Percentiles rank a stretch among this genome's conserved stretches.
Conservation (phyloP, 73 alveolate species). For the Paramecium caudatum region DNA sequence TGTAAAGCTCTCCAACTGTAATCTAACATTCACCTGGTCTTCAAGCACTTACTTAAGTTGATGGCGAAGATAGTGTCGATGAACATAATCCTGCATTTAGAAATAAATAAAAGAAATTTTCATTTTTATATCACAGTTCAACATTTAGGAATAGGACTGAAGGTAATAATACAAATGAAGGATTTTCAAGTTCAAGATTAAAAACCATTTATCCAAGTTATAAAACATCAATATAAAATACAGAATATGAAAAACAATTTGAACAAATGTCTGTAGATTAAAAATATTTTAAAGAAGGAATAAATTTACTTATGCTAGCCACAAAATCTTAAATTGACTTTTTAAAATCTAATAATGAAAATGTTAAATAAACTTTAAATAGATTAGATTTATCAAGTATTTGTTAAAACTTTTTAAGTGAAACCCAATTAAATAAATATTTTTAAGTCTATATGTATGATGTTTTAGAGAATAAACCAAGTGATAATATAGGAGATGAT, state of each 20-base stretch:
- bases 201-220: slow-evolving; percentile 57
- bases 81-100: background rate
- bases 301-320: background rate
- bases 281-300: slow-evolving; percentile 7
- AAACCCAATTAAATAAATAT: background rate
- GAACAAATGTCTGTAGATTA: background rate
- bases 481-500: slow-evolving; percentile 22
- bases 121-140: slow-evolving; percentile 5
- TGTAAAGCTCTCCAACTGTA: slow-evolving; percentile 11
- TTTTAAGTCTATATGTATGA: background rate
- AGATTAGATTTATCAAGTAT: slow-evolving; percentile 20
- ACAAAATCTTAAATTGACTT: background rate
- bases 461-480: background rate
- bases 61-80: background rate
- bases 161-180: slow-evolving; percentile 42
- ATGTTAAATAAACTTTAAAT: slow-evolving; percentile 17
- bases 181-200: slow-evolving; percentile 43
- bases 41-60: background rate
- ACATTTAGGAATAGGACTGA: slow-evolving; percentile 17
- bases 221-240: background rate
- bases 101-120: background rate
- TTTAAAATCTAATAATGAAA: slow-evolving; percentile 1
- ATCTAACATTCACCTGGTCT: background rate
- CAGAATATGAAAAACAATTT: slow-evolving; percentile 18
- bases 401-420: background rate